A percentile compares a stretch with the other conserved stretches of the same genome.
phyloP scores from a whole-genome alignment of 1,284 basidiomycete species.

The Sphaerobolus stellatus region DNA sequence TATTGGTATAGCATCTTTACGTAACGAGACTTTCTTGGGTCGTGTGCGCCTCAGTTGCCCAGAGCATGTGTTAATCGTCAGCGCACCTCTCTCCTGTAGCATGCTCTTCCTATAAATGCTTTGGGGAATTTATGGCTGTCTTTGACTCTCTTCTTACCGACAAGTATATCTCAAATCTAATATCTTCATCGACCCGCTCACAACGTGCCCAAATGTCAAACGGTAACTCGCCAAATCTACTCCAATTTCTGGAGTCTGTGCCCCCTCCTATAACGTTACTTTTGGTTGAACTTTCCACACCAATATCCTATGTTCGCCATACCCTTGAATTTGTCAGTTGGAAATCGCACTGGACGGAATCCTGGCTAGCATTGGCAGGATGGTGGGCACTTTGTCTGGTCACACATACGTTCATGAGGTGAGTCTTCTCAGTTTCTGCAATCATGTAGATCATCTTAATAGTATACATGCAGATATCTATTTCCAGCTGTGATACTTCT shows the following conservation, averaged over 20 bases:
- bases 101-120: too few relatives aligned
- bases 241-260: slow-evolving; percentile 51
- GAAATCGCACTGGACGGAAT: slow-evolving; percentile 61
- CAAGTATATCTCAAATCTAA: slow-evolving; percentile 4
- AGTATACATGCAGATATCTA: slow-evolving; percentile 30
- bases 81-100: too few relatives aligned
- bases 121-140: slow-evolving; percentile 10
- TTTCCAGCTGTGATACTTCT: slow-evolving; percentile 19
- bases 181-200: background rate
- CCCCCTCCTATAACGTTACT: slow-evolving; percentile 58
- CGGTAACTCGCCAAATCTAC: slow-evolving; percentile 6
- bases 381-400: slow-evolving; percentile 83
- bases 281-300: slow-evolving; percentile 58
- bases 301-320: slow-evolving; percentile 49
- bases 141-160: slow-evolving; percentile 12
- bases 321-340: slow-evolving; percentile 60
- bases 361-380: slow-evolving; percentile 61
- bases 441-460: slow-evolving; percentile 9
- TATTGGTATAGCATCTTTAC: slow-evolving; percentile 13
- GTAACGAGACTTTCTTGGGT: too few relatives aligned
- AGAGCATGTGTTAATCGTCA: too few relatives aligned
- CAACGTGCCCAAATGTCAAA: background rate
- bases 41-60: too few relatives aligned
- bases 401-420: slow-evolving; percentile 56
- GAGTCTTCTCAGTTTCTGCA: slow-evolving; percentile 29